Evolutionary conservation across 257 asterid species (phyloP).

Genomic region (Solanum peruvianum): DNA sequence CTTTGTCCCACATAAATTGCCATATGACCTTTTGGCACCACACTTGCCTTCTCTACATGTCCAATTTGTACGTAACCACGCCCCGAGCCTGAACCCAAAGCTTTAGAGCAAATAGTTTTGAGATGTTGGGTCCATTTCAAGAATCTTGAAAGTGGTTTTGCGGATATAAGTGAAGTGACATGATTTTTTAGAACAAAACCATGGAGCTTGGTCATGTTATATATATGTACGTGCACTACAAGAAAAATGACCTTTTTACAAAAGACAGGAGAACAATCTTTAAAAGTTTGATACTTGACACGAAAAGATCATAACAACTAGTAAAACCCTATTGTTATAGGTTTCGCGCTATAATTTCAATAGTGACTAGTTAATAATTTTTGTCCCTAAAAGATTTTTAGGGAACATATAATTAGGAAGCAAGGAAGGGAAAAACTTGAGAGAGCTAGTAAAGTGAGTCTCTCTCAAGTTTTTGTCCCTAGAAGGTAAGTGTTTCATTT

Average conservation of each 20-base stretch:
- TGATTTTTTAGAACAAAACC: constrained; percentile 54
- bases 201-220: constrained; percentile 34
- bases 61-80: constrained; percentile 36
- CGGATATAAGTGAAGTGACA: constrained; percentile 34
- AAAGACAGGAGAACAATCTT: not conserved
- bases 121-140: constrained; percentile 34
- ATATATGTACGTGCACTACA: not conserved
- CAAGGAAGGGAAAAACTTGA: not conserved
- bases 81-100: not conserved
- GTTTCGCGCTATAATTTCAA: not conserved
- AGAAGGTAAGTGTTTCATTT: not conserved
- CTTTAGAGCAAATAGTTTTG: constrained; percentile 19
- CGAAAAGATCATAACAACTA: not conserved
- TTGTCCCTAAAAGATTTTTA: not conserved
- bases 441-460: not conserved
- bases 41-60: constrained; percentile 2
- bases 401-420: not conserved
- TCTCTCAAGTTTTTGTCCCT: not conserved
- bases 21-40: constrained; percentile 58
- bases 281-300: not conserved
- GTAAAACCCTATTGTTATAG: not conserved
- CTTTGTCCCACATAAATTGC: constrained; percentile 75
- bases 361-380: not conserved
- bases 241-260: not conserved
- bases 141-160: constrained; percentile 22